Evolutionary conservation across 2,329 filamentous ascomycete species (phyloP).

Genomic region (Fusarium sp.): DNA sequence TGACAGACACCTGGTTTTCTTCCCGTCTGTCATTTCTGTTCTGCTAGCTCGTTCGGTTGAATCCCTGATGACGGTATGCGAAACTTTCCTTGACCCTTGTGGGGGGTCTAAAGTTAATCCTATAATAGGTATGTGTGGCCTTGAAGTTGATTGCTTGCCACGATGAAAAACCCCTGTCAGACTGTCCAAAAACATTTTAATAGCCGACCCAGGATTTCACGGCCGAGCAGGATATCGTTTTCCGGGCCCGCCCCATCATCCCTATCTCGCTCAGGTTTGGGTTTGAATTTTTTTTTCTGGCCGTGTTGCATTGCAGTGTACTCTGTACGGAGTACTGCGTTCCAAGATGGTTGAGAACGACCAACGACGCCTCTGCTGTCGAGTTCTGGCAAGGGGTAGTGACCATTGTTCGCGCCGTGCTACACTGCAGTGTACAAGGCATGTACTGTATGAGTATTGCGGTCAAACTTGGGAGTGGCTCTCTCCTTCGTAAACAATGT

Average conservation of each 20-base stretch:
- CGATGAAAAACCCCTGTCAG: constrained; percentile 20
- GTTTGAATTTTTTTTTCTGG: neutral
- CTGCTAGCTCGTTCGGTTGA: constrained; percentile 16
- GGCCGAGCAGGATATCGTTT: constrained; percentile 27
- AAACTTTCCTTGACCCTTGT: constrained; percentile 28
- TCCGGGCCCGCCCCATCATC: constrained; percentile 24
- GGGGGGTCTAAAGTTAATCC: constrained; percentile 21
- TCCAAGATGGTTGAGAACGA: constrained; percentile 14
- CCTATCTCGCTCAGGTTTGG: constrained; percentile 17
- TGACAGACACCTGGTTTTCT: neutral
- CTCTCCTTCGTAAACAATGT: constrained; percentile 17
- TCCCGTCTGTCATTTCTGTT: constrained; percentile 22
- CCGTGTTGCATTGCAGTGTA: constrained; percentile 2
- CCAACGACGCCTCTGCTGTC: constrained; percentile 24
- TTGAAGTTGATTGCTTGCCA: constrained; percentile 23
- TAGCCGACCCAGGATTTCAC: constrained; percentile 35
- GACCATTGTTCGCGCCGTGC: constrained; percentile 5
- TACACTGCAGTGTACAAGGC: constrained; percentile 3
- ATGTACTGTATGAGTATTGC: neutral
- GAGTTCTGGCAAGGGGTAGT: constrained; percentile 22
- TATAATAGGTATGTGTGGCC: constrained; percentile 8
- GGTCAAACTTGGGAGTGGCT: constrained; percentile 11
- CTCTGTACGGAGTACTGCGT: no score
- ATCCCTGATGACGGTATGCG: constrained; percentile 19
- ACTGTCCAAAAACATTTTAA: constrained; percentile 33